Conservation (phyloP, 2,329 filamentous ascomycete genomes). For the Alternaria alternata region DNA sequence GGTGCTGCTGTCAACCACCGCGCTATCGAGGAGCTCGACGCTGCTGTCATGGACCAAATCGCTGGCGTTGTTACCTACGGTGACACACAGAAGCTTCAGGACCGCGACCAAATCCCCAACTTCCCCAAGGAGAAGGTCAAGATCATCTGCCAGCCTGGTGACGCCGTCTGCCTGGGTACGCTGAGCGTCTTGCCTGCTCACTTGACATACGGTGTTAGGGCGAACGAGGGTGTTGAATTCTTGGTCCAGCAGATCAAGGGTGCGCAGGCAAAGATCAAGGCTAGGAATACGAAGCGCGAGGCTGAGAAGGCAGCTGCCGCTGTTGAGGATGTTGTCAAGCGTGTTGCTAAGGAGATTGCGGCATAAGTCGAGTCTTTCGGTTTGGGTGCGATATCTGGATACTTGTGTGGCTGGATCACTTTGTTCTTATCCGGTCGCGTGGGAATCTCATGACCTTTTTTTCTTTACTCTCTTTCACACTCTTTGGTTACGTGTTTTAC, state of each 20-base stretch:
- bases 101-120: conserved; percentile 51
- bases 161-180: conserved; percentile 61
- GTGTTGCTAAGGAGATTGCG: conserved; percentile 5
- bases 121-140: conserved; percentile 56
- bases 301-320: conserved; percentile 17
- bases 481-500: not conserved
- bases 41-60: conserved; percentile 43
- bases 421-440: not conserved
- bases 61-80: conserved; percentile 56
- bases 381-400: not conserved
- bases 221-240: conserved; percentile 40
- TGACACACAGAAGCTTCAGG: conserved; percentile 55
- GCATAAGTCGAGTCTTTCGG: not conserved
- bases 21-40: conserved; percentile 40
- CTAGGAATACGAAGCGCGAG: conserved; percentile 37
- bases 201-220: conserved; percentile 41
- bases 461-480: not conserved
- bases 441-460: not conserved
- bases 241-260: conserved; percentile 37
- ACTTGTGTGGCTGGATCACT: conserved; percentile 13
- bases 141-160: conserved; percentile 60
- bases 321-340: conserved; percentile 8
- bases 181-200: conserved; percentile 43
- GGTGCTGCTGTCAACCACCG: conserved; percentile 48
- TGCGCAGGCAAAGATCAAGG: conserved; percentile 40